Evolutionary conservation across 495 filamentous ascomycete genomes (phyloP).

Genomic region (Apodospora peruviana): DNA sequence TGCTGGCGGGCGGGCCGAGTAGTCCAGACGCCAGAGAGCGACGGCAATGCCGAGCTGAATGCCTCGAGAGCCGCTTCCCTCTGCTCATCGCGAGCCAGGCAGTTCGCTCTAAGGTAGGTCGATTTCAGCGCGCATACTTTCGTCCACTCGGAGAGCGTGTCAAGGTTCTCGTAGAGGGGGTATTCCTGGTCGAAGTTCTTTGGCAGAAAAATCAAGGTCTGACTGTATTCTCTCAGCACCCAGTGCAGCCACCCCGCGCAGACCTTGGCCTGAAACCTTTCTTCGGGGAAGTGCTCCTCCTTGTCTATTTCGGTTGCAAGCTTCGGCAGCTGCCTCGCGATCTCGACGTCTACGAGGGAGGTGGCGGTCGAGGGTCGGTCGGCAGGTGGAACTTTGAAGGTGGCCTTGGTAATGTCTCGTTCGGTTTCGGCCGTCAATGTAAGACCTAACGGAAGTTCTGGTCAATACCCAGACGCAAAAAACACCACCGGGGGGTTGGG

Average conservation of each 20-base stretch:
- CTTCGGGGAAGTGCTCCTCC: slow-evolving; percentile 53
- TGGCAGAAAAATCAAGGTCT: slow-evolving; percentile 58
- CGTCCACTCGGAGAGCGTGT: slow-evolving; percentile 61
- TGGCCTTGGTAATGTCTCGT: slow-evolving; percentile 51
- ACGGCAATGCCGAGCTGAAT: slow-evolving; percentile 57
- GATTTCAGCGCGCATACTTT: slow-evolving; percentile 74
- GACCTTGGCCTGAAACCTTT: slow-evolving; percentile 71
- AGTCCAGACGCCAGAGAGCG: slow-evolving; percentile 44
- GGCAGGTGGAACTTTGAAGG: slow-evolving; percentile 36
- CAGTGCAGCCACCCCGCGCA: slow-evolving; percentile 82
- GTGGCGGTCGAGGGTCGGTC: slow-evolving; percentile 35
- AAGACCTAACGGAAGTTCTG: slow-evolving; percentile 49
- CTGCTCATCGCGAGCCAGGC: slow-evolving; percentile 52
- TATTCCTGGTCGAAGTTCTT: slow-evolving; percentile 51
- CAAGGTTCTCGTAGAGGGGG: slow-evolving; percentile 42
- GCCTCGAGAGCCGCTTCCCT: slow-evolving; percentile 54
- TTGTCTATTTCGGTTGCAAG: slow-evolving; percentile 63
- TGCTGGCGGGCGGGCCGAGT: slow-evolving; percentile 48
- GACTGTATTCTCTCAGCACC: slow-evolving; percentile 59
- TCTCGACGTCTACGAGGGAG: slow-evolving; percentile 25
- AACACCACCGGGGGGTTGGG: not conserved
- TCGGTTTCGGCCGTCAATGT: slow-evolving; percentile 71
- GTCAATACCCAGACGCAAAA: slow-evolving; percentile 6
- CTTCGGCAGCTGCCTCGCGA: slow-evolving; percentile 53
- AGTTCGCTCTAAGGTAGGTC: slow-evolving; percentile 67